Conservation (phyloP, 441 rosid genomes). For the Bocquillonia castaneifolia region DNA sequence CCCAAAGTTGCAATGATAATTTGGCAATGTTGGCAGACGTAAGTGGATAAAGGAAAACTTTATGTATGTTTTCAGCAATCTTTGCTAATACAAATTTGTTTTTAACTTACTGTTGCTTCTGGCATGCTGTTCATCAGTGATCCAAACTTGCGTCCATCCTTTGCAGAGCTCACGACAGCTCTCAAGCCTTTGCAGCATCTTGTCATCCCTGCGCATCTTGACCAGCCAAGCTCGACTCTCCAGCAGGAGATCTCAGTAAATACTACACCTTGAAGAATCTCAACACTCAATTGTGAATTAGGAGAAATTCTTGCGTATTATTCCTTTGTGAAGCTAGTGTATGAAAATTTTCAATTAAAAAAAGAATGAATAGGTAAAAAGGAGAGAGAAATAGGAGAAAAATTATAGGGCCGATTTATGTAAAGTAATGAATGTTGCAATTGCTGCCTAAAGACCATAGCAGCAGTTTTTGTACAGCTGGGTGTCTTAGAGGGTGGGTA, state of each 20-base stretch:
- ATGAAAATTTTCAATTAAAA: slow-evolving; percentile 4
- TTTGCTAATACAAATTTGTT: not conserved
- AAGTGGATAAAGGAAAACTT: slow-evolving; percentile 23
- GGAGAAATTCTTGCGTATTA: slow-evolving; percentile 23
- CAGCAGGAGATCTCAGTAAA: slow-evolving; percentile 54
- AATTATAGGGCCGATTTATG: slow-evolving; percentile 11
- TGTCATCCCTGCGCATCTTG: slow-evolving; percentile 45
- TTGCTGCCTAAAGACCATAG: not conserved
- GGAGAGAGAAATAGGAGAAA: not conserved
- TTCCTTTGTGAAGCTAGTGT: slow-evolving; percentile 7
- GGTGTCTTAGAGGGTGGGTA: not conserved
- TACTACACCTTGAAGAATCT: slow-evolving; percentile 45
- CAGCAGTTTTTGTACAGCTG: slow-evolving; percentile 17
- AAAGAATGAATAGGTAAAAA: not conserved
- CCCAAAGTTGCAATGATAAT: slow-evolving; percentile 85
- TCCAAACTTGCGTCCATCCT: slow-evolving; percentile 85
- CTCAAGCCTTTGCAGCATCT: slow-evolving; percentile 79
- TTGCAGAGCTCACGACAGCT: slow-evolving; percentile 66
- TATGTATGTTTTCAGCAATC: not conserved
- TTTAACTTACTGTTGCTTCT: slow-evolving; percentile 10
- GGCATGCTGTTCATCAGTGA: slow-evolving; percentile 47
- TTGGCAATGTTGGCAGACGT: slow-evolving; percentile 94
- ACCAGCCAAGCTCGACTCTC: slow-evolving; percentile 43
- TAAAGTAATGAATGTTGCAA: slow-evolving; percentile 1
- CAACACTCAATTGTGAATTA: slow-evolving; percentile 39